These are phyloP conservation scores for Castanea crenata DNA, from an alignment of 306 rosid species.

Conservation along the genomic window DNA sequence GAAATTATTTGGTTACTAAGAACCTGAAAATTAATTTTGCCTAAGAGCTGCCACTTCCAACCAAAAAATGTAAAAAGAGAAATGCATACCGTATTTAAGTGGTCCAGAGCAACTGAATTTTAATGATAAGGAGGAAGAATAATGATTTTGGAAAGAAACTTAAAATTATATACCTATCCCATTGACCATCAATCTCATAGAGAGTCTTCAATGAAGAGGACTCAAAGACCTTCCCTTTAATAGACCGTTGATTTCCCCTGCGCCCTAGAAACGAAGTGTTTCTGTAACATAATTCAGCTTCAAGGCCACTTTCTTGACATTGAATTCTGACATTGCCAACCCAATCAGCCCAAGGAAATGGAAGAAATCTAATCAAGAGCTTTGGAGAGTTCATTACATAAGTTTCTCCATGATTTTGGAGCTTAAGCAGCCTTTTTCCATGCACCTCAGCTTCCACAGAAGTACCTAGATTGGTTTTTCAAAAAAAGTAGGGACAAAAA, in stretches of 20 bases:
- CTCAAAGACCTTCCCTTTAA: conserved; percentile 66
- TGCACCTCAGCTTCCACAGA: conserved; percentile 57
- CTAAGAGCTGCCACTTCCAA: too few relatives aligned
- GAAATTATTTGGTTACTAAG: too few relatives aligned
- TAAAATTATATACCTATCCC: conserved; percentile 65
- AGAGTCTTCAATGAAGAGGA: conserved; percentile 47
- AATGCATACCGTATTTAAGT: not conserved
- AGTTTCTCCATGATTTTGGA: conserved; percentile 75
- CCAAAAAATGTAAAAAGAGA: too few relatives aligned
- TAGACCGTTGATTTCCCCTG: conserved; percentile 46
- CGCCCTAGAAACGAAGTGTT: conserved; percentile 54
- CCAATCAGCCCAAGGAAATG: conserved; percentile 61
- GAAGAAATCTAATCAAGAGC: conserved; percentile 62
- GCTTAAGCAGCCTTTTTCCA: conserved; percentile 69
- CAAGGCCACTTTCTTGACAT: conserved; percentile 69
- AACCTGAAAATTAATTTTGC: too few relatives aligned
- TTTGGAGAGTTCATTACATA: conserved; percentile 71
- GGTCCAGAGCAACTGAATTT: not conserved
- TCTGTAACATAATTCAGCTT: conserved; percentile 55
- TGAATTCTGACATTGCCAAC: conserved; percentile 52
- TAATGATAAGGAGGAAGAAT: not conserved
- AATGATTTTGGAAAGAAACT: not conserved
- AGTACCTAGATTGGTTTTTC: conserved; percentile 50
- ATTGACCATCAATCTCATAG: conserved; percentile 76
- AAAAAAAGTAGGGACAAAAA: not conserved